Base-by-base conservation (phyloP, 768 basidiomycete genomes). In the Podaxis sp. region DNA sequence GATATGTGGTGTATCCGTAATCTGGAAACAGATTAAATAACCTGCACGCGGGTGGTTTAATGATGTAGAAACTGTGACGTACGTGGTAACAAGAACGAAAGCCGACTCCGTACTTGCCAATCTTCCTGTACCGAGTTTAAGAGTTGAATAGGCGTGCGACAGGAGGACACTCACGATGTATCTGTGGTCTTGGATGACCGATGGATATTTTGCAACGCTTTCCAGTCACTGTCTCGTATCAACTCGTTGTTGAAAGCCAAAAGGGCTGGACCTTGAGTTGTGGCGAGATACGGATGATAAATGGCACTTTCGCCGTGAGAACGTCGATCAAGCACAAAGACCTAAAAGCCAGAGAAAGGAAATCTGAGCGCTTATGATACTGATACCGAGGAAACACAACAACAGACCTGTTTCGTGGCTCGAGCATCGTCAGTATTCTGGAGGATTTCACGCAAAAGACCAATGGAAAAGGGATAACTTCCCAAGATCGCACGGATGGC, bases 51-150 rank as follows among this genome's bases (percentile, higher is more conserved):
- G 9, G 33, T 8, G 8, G 33, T 33, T 33, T 33, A 33, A 33
- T 9, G 33, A 9, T 4, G 12, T 15, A 39, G 26, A 53, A 19
- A 65, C 8, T 33, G 33, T 33, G 33, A 33, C 75, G 28, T 67
- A 83, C 82, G 67, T 85, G 82, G 65, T 82, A 85, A n/a, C 76
- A 76, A 0, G 80, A 78, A 17, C 83, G 71, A 66, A 84, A 82
- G 0, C 83, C 83, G 19, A 84, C 73, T 0, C 82, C 83, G 64
- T 79, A 84, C 66, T 83, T 85, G 19, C 83, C 83, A 5, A 81
- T 83, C 71, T 81, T 83, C 0, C 82, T 83, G 67, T 17, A 17
- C 30, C 55, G 1, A 63, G 33, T 24, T 53, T 57, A 24, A 63
- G 38, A 2, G 48, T 30, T 30, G 19, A 38, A 1, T 5, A 13